Conservation (phyloP, 371 early-diverging fungal species). For the Lichtheimia ornata region DNA sequence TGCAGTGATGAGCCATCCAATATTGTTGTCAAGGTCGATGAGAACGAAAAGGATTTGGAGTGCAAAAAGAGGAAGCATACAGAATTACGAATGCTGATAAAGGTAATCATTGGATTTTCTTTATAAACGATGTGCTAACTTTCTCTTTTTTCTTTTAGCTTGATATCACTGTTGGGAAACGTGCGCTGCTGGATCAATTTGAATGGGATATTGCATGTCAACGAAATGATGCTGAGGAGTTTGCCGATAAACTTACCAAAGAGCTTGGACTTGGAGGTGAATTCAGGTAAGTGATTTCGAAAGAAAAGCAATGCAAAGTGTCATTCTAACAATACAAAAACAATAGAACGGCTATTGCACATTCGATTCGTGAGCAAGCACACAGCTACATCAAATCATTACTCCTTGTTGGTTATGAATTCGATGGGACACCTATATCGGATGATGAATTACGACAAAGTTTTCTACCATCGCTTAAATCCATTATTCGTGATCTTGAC, state of each 20-base stretch:
- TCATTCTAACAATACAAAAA: not conserved
- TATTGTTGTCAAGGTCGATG: slow-evolving; percentile 60
- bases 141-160: slow-evolving; percentile 10
- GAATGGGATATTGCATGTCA: slow-evolving; percentile 89
- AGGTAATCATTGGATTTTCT: slow-evolving; percentile 5
- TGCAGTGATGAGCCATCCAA: slow-evolving; percentile 76
- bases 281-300: slow-evolving; percentile 60
- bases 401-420: slow-evolving; percentile 78
- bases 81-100: slow-evolving; percentile 32
- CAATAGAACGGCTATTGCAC: slow-evolving; percentile 83
- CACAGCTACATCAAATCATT: slow-evolving; percentile 82
- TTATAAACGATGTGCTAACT: not conserved
- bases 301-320: slow-evolving; percentile 8
- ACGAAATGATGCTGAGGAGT: slow-evolving; percentile 74
- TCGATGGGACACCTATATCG: slow-evolving; percentile 59
- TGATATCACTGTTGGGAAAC: slow-evolving; percentile 62
- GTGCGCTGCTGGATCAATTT: slow-evolving; percentile 84
- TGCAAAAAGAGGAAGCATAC: slow-evolving; percentile 1
- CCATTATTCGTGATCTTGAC: slow-evolving; percentile 50
- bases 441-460: slow-evolving; percentile 76
- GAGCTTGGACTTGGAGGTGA: slow-evolving; percentile 78
- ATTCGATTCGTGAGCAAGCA: slow-evolving; percentile 91
- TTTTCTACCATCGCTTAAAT: slow-evolving; percentile 68
- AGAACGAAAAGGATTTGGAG: not conserved
- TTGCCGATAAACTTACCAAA: slow-evolving; percentile 67